Evolutionary conservation across 129 eudicot species (phyloP), one percentile per base, ranked within the genome.

Genomic region (Flaveria sonorensis): DNA sequence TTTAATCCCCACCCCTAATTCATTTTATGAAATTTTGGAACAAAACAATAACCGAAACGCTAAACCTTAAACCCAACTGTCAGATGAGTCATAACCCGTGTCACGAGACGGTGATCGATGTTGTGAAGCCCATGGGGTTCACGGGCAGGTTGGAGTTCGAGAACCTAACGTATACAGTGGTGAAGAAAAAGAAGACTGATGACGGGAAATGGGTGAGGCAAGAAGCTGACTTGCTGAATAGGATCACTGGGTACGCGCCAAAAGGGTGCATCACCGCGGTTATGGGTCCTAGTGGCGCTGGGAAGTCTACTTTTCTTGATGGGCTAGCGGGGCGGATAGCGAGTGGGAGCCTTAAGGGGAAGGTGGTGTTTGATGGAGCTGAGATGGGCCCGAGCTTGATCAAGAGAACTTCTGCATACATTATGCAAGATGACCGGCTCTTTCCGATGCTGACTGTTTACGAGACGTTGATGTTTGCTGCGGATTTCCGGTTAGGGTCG

Each of bases 271-370:
- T 92, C 3, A 85, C 98, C 7, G 98, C 96, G 1, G 93, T 92
- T 24, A 92, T 92, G 98, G 98, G 98, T 39, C 98, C 98, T 0
- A 89, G 96, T 80, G 98, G 98, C 51, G 96, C 98, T 2, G 98
- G 98, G 3, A 92, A 92, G 70, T 89, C 98, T 0, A 92, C 98
- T 0, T 71, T 92, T 60, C 77, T 92, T 79, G 89, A 90, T 80
- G 98, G 88, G n/a, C 28, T 92, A 62, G 98, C 98, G 0, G 98
- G 98, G 46, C 81, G 96, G 43, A 87, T 90, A 3, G 93, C 96
- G 14, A 89, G 93, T 46, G 93, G 90, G 7, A 88, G 98, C 78
- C 88, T 85, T 21, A 82, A 80, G 76, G 92, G 96, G 21, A 82
- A 84, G 57, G 90, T 89, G 77, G 79, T 87, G 9, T 68, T 89